phyloP scores from a whole-genome alignment of 2,329 filamentous ascomycete genomes.

The Rosellinia necatrix region DNA sequence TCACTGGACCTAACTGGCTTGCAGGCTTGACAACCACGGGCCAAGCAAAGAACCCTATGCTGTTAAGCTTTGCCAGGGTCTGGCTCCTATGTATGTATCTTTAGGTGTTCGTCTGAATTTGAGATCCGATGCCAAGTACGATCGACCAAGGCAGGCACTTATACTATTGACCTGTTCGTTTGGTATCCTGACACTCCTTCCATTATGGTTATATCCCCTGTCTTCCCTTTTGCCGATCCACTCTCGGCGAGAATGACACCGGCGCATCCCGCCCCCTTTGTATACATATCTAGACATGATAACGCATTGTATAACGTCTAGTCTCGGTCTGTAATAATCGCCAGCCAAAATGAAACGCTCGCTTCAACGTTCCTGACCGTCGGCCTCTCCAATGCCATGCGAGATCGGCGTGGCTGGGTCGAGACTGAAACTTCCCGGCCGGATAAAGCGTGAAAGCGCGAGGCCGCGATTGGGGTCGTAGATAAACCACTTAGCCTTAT shows the following conservation, averaged over 20 bases:
- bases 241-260: background rate
- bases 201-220: slow-evolving; percentile 2
- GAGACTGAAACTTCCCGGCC: slow-evolving; percentile 4
- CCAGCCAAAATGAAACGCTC: background rate
- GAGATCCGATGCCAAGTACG: background rate
- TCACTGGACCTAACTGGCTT: background rate
- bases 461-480: background rate
- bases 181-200: background rate
- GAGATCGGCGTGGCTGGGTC: slow-evolving; percentile 5
- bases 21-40: background rate
- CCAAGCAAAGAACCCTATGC: background rate
- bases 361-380: background rate
- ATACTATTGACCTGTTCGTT: background rate
- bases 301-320: slow-evolving; percentile 8
- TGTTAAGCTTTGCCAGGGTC: background rate
- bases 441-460: slow-evolving; percentile 4
- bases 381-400: background rate
- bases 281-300: no score
- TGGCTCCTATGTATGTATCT: background rate
- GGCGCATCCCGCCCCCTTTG: background rate
- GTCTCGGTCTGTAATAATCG: background rate
- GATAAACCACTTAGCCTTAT: background rate
- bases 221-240: background rate
- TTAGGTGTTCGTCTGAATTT: no score
- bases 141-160: background rate